Percentiles rank a stretch among this genome's conserved stretches.
Conservation (phyloP, 169 alveolate species). For the Cryptosporidium canis region DNA sequence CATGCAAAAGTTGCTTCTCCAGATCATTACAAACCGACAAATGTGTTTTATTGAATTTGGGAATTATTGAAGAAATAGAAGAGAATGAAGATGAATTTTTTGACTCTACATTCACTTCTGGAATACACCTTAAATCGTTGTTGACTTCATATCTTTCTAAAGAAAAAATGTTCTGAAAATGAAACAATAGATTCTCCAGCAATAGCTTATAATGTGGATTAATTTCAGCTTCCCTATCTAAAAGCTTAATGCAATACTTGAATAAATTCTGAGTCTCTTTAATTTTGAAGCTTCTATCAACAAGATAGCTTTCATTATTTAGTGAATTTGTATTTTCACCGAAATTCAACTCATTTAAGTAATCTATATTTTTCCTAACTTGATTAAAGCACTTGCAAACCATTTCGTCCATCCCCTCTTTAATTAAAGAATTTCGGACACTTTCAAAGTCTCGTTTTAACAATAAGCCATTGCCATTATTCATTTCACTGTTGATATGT, state of each 20-base stretch:
- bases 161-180: constrained; percentile 30
- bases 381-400: constrained; percentile 25
- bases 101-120: not conserved
- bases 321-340: constrained; percentile 20
- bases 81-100: not conserved
- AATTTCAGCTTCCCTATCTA: constrained; percentile 3
- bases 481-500: not conserved
- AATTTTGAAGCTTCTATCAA: constrained; percentile 38
- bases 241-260: constrained; percentile 25
- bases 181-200: constrained; percentile 25
- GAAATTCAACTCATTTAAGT: not conserved
- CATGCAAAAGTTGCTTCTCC: constrained; percentile 26
- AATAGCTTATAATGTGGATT: constrained; percentile 44
- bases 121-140: not conserved
- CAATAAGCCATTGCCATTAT: constrained; percentile 7
- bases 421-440: constrained; percentile 6
- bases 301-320: constrained; percentile 25
- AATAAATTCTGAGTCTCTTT: constrained; percentile 56
- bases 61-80: not conserved
- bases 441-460: constrained; percentile 8
- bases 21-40: not conserved
- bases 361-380: constrained; percentile 43
- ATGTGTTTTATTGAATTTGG: not conserved
- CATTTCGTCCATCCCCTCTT: constrained; percentile 44
- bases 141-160: not conserved